These are phyloP conservation scores for Forsythia suspensa DNA, from an alignment of 257 asterid species.

Conservation along the genomic window DNA sequence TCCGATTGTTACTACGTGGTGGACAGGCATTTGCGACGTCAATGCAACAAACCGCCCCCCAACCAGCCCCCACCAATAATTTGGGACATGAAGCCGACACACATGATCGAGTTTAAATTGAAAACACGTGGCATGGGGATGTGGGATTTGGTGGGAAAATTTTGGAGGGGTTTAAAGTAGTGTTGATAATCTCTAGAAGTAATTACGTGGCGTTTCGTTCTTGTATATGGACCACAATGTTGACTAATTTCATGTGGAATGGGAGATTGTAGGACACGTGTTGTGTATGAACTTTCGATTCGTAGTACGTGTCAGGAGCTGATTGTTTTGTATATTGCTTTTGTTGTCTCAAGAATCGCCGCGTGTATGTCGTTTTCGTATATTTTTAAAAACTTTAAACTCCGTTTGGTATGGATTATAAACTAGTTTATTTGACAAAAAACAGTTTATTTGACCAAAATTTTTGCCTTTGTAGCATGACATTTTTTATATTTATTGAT, in stretches of 20 bases:
- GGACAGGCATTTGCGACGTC: neutral
- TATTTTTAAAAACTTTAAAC: too few relatives aligned
- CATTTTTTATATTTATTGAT: too few relatives aligned
- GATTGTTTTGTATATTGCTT: neutral
- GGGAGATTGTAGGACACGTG: slow-evolving; percentile 31
- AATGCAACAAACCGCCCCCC: slow-evolving; percentile 17
- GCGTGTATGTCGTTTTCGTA: too few relatives aligned
- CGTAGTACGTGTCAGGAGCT: slow-evolving; percentile 31
- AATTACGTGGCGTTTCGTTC: slow-evolving; percentile 40
- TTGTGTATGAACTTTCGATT: slow-evolving; percentile 15
- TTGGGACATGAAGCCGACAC: slow-evolving; percentile 17
- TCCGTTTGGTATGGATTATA: too few relatives aligned
- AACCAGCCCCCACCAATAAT: slow-evolving; percentile 11
- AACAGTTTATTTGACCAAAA: too few relatives aligned
- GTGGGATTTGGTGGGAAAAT: neutral
- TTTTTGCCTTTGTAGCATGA: too few relatives aligned
- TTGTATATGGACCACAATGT: slow-evolving; percentile 13
- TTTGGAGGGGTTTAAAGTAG: neutral
- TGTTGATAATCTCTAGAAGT: neutral
- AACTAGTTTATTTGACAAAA: too few relatives aligned
- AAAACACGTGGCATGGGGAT: slow-evolving; percentile 25
- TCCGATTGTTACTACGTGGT: neutral
- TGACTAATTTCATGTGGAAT: slow-evolving; percentile 23
- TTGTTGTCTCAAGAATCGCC: too few relatives aligned
- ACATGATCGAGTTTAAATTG: slow-evolving; percentile 30